Evolutionary conservation across 2,329 filamentous ascomycete species (phyloP).

Genomic region (Colletotrichum caudatum): DNA sequence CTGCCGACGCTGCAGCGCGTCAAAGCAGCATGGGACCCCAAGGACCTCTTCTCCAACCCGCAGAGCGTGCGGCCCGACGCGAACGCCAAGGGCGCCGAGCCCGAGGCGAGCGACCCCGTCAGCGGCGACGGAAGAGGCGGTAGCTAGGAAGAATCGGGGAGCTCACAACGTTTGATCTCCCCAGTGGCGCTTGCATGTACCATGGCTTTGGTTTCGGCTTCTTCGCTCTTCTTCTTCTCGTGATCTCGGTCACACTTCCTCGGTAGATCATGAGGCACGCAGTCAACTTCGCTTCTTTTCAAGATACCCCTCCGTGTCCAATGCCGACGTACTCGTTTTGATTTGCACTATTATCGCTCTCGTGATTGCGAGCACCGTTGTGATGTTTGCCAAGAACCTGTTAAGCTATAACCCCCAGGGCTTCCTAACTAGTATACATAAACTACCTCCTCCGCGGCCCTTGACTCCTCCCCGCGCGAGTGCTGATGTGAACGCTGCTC

Average conservation of each 20-base stretch:
- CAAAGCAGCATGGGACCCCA: conserved; percentile 65
- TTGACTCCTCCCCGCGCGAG: not conserved
- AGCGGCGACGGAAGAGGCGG: conserved; percentile 2
- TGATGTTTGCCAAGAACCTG: not conserved
- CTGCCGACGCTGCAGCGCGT: conserved; percentile 59
- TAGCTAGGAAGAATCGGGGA: conserved; percentile 36
- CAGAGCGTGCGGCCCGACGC: conserved; percentile 62
- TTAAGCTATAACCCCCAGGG: not conserved
- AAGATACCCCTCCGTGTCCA: conserved; percentile 35
- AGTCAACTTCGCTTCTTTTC: not conserved
- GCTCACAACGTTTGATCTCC: conserved; percentile 21
- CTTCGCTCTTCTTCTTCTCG: conserved; percentile 5
- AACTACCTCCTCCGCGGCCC: conserved; percentile 10
- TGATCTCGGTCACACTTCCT: conserved; percentile 2
- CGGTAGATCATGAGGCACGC: conserved; percentile 29
- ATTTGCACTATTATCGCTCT: not conserved
- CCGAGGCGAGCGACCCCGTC: conserved; percentile 16
- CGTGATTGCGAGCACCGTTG: not conserved
- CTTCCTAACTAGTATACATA: not conserved
- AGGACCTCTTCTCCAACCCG: conserved; percentile 69
- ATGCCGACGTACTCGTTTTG: conserved; percentile 4
- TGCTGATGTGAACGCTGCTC: conserved; percentile 1
- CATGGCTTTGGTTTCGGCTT: conserved; percentile 4
- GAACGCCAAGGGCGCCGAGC: conserved; percentile 22
- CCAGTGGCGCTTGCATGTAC: not conserved